phyloP scores from a whole-genome alignment of 768 basidiomycete species.

The Mycena albidolilacea region DNA sequence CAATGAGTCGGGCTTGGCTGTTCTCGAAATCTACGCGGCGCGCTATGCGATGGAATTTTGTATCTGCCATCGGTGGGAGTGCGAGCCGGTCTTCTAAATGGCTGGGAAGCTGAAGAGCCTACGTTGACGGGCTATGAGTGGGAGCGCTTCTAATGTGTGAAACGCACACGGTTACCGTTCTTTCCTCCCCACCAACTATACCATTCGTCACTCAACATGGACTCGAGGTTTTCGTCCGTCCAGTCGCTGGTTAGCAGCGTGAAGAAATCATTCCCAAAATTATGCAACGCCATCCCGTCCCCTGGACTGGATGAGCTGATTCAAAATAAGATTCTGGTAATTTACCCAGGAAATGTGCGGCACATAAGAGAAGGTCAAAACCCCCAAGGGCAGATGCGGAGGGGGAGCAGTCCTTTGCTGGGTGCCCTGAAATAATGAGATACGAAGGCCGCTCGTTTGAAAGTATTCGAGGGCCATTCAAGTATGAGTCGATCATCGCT shows the following conservation, averaged over 20 bases:
- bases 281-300: conserved; percentile 90
- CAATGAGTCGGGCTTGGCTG: conserved; percentile 70
- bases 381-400: conserved; percentile 40
- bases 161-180: conserved; percentile 40
- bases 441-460: conserved; percentile 77
- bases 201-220: conserved; percentile 53
- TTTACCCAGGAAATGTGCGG: conserved; percentile 79
- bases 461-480: conserved; percentile 85
- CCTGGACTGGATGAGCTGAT: conserved; percentile 43
- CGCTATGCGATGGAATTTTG: conserved; percentile 61
- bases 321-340: neutral
- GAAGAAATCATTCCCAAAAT: conserved; percentile 87
- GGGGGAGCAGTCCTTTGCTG: conserved; percentile 36
- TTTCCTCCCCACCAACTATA: conserved; percentile 44
- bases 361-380: conserved; percentile 79
- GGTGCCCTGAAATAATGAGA: conserved; percentile 64
- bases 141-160: neutral
- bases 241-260: conserved; percentile 64
- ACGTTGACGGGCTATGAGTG: neutral
- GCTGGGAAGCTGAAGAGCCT: conserved; percentile 47
- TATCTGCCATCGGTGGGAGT: conserved; percentile 45
- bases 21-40: conserved; percentile 70
- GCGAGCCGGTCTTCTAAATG: conserved; percentile 66
- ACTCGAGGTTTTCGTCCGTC: conserved; percentile 47
- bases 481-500: conserved; percentile 78